phyloP scores from a whole-genome alignment of 2,329 filamentous ascomycete species.

The Rhinocladiella mackenziei region DNA sequence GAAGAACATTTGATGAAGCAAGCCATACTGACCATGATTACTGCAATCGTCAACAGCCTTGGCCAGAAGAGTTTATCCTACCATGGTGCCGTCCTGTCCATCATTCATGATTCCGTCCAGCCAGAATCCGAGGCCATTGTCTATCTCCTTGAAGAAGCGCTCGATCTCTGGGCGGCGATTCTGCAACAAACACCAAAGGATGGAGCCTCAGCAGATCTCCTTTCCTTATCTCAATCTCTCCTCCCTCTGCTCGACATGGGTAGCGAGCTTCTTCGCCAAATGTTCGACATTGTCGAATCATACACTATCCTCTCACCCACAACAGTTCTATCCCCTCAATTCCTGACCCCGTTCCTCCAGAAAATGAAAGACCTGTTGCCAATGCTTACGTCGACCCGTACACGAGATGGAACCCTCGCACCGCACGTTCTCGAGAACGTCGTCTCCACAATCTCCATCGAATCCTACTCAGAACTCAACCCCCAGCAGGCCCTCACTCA shows the following conservation, averaged over 20 bases:
- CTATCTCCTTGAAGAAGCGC: slow-evolving; percentile 84
- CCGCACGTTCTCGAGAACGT: slow-evolving; percentile 39
- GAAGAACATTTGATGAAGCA: slow-evolving; percentile 93
- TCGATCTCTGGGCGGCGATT: slow-evolving; percentile 83
- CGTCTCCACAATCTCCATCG: slow-evolving; percentile 31
- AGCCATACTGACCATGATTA: slow-evolving; percentile 78
- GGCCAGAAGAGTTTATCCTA: slow-evolving; percentile 72
- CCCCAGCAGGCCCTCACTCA: slow-evolving; percentile 42
- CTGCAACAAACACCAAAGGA: slow-evolving; percentile 62
- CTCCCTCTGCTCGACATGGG: slow-evolving; percentile 65
- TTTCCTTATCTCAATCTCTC: slow-evolving; percentile 58
- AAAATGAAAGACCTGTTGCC: slow-evolving; percentile 31
- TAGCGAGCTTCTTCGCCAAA: slow-evolving; percentile 58
- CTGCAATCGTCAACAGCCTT: slow-evolving; percentile 81
- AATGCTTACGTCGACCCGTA: slow-evolving; percentile 24
- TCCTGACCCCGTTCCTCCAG: slow-evolving; percentile 40
- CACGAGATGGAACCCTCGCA: slow-evolving; percentile 36
- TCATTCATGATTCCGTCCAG: slow-evolving; percentile 75
- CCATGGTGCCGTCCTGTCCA: slow-evolving; percentile 72
- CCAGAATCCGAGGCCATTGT: slow-evolving; percentile 68
- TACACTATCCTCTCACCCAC: slow-evolving; percentile 64
- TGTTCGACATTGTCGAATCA: slow-evolving; percentile 62
- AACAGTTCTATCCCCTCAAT: slow-evolving; percentile 42
- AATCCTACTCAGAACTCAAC: slow-evolving; percentile 28
- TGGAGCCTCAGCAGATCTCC: slow-evolving; percentile 55